Evolutionary conservation across 208 protist genomes (phyloP).

Genomic region (Trypanosoma congolense): DNA sequence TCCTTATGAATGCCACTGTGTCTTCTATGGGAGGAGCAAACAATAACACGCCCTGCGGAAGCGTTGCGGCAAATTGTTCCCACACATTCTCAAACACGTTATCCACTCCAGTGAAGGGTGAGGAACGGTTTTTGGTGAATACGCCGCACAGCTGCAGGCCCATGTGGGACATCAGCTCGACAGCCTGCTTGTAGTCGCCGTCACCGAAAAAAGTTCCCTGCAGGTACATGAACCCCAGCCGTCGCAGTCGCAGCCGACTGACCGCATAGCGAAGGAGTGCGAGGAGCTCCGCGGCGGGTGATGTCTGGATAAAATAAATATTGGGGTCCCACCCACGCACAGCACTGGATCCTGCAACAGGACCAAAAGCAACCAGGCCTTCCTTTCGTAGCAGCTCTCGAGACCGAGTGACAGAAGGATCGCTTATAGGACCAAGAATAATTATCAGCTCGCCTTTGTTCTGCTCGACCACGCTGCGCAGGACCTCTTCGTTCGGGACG

Average conservation of each 20-base stretch:
- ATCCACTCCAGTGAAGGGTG: too few species aligned
- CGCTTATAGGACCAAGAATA: conserved; percentile 1
- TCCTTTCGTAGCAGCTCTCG: not conserved
- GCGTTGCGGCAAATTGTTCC: not conserved
- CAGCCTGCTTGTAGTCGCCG: not conserved
- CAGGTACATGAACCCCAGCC: conserved; percentile 12
- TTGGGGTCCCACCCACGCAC: conserved; percentile 1
- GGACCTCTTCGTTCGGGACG: not conserved
- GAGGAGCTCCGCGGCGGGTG: not conserved
- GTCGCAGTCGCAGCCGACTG: not conserved
- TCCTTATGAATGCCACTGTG: not conserved
- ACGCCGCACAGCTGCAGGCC: not conserved
- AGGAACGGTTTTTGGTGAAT: not conserved
- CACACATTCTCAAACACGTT: not conserved
- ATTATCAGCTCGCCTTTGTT: not conserved
- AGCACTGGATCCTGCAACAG: not conserved
- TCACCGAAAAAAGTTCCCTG: conserved; percentile 2
- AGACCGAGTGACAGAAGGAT: not conserved
- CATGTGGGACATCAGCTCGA: conserved; percentile 1
- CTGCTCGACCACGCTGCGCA: not conserved
- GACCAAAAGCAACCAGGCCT: conserved; percentile 6
- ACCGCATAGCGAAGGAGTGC: conserved; percentile 9
- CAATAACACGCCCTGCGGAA: not conserved
- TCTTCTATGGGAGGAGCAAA: not conserved
- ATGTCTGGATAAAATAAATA: conserved; percentile 5